phyloP scores from a whole-genome alignment of 1,139 yeast species.

The Wickerhamomyces sp. region DNA sequence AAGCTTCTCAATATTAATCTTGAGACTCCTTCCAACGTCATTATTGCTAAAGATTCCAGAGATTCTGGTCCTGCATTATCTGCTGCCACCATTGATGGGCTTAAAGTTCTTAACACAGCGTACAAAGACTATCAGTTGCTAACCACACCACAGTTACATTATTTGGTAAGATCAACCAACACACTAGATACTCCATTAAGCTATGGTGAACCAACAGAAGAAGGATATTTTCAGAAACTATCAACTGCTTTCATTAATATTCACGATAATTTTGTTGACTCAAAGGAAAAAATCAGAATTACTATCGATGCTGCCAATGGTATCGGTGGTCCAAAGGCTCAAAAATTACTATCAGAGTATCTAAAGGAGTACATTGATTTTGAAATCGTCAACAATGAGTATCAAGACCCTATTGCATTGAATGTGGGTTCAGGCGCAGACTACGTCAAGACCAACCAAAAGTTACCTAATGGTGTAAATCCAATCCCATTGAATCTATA shows the following conservation, averaged over 20 bases:
- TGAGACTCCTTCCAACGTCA: constrained; percentile 31
- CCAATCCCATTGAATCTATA: constrained; percentile 37
- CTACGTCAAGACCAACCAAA: constrained; percentile 85
- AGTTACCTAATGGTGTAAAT: constrained; percentile 57
- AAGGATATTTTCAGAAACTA: constrained; percentile 69
- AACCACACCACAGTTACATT: constrained; percentile 95
- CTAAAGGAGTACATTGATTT: constrained; percentile 38
- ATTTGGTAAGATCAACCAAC: constrained; percentile 69
- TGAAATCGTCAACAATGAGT: constrained; percentile 56
- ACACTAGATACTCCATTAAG: constrained; percentile 26
- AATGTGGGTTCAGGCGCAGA: constrained; percentile 94
- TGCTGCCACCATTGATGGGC: constrained; percentile 62
- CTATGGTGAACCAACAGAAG: constrained; percentile 62
- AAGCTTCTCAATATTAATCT: constrained; percentile 37
- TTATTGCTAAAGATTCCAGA: constrained; percentile 70
- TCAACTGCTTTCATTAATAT: constrained; percentile 40
- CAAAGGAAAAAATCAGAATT: constrained; percentile 38
- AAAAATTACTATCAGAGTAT: constrained; percentile 40
- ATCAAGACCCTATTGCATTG: constrained; percentile 49
- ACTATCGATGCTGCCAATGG: constrained; percentile 92
- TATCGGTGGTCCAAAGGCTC: constrained; percentile 80
- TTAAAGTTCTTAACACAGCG: constrained; percentile 42
- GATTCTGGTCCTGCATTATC: constrained; percentile 71
- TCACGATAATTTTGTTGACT: constrained; percentile 31
- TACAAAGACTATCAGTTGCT: constrained; percentile 60